These are phyloP conservation scores for Lasiodiplodia citricola DNA, from an alignment of 2,329 filamentous ascomycete species.

Conservation along the genomic window DNA sequence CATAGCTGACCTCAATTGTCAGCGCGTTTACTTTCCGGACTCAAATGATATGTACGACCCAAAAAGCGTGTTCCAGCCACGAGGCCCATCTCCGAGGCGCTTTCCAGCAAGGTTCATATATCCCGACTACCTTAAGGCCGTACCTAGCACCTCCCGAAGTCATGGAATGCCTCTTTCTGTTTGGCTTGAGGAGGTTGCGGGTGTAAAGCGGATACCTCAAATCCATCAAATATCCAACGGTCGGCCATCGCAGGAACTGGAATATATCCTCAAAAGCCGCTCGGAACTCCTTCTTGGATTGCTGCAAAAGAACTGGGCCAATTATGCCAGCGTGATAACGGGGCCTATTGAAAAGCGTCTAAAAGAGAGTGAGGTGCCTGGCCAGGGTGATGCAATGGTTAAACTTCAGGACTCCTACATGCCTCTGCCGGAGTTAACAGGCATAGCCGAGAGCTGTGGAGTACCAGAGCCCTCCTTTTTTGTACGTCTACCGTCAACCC, in stretches of 20 bases:
- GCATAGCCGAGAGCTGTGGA: not conserved
- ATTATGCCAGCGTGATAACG: not conserved
- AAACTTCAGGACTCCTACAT: not conserved
- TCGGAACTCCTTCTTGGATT: not conserved
- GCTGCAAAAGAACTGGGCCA: not conserved
- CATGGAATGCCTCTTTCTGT: not conserved
- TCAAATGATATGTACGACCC: not conserved
- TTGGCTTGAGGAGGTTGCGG: not conserved
- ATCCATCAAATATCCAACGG: not conserved
- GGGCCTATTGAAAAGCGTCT: not conserved
- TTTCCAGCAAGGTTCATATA: not conserved
- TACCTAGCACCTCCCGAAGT: not conserved
- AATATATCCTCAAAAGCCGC: not conserved
- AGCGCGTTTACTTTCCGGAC: not conserved
- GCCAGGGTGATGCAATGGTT: not conserved
- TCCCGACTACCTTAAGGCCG: not conserved
- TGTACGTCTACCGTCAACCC: not conserved
- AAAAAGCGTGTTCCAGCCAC: not conserved
- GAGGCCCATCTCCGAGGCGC: too few species aligned
- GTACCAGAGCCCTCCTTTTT: not conserved
- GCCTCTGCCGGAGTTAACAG: not conserved
- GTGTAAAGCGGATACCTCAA: not conserved
- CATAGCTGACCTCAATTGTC: not conserved
- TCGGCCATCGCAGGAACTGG: not conserved
- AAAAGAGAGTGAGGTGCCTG: not conserved